Evolutionary conservation across 2,329 filamentous ascomycete species (phyloP).

Genomic region (Emmonsiellopsis sp.): DNA sequence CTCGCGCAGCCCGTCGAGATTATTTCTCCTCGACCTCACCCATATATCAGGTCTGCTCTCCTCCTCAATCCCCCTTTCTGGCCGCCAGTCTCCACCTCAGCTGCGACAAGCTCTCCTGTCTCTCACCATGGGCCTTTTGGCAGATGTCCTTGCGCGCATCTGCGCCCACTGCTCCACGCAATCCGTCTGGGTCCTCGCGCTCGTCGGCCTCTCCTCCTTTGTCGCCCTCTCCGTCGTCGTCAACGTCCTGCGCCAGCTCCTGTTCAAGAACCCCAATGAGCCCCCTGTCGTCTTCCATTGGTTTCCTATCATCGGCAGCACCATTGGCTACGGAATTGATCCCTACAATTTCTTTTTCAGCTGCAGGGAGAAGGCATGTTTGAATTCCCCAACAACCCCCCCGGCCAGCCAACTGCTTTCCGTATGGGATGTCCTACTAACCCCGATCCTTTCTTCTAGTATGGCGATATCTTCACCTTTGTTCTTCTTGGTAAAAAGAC

Average conservation of each 20-base stretch:
- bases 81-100: background rate
- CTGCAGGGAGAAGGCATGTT: conserved; percentile 61
- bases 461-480: conserved; percentile 86
- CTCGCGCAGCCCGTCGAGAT: no score
- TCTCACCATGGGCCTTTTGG: conserved; percentile 42
- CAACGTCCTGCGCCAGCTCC: conserved; percentile 71
- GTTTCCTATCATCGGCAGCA: conserved; percentile 72
- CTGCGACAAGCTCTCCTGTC: background rate
- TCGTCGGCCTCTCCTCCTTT: conserved; percentile 38
- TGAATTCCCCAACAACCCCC: background rate
- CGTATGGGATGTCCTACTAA: conserved; percentile 6
- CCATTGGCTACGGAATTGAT: conserved; percentile 89
- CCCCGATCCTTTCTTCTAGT: conserved; percentile 37
- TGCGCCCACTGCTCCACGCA: conserved; percentile 38
- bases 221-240: conserved; percentile 52
- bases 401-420: no score
- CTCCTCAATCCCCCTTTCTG: no score
- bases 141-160: conserved; percentile 35
- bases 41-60: no score
- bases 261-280: conserved; percentile 74
- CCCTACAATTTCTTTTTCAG: conserved; percentile 53
- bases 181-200: conserved; percentile 37
- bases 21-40: no score
- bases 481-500: conserved; percentile 81
- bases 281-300: conserved; percentile 59